These are phyloP conservation scores for Stereum hirsutum DNA, from an alignment of 1,284 basidiomycete genomes.

Conservation along the genomic window DNA sequence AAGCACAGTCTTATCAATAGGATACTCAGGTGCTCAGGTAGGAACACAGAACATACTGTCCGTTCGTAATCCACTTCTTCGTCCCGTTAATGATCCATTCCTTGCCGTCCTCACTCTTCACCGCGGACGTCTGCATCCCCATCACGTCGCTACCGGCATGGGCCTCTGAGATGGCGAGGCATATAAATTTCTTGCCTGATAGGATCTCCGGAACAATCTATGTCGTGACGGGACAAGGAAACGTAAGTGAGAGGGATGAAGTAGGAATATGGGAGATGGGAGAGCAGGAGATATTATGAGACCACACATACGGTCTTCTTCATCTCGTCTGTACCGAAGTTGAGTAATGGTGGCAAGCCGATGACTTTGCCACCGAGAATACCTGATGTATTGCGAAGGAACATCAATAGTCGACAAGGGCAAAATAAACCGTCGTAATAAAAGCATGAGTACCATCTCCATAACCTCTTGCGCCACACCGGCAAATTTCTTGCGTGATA, in stretches of 20 bases:
- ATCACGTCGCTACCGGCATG: constrained; percentile 93
- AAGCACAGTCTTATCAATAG: too few relatives aligned
- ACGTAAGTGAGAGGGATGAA: too few relatives aligned
- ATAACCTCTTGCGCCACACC: constrained; percentile 79
- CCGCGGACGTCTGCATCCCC: constrained; percentile 79
- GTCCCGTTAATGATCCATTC: constrained; percentile 84
- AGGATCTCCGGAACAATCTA: constrained; percentile 61
- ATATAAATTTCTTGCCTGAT: constrained; percentile 74
- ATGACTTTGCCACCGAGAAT: constrained; percentile 78
- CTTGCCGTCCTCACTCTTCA: constrained; percentile 75
- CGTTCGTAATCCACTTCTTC: constrained; percentile 97
- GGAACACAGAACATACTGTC: too few relatives aligned
- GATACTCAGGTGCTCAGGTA: too few relatives aligned
- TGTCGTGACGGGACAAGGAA: too few relatives aligned
- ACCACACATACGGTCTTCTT: too few relatives aligned
- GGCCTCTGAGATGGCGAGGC: constrained; percentile 68
- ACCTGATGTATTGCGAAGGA: too few relatives aligned
- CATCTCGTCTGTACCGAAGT: constrained; percentile 76
- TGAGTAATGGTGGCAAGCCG: constrained; percentile 78
- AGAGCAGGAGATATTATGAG: too few relatives aligned
- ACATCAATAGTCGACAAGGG: too few relatives aligned
- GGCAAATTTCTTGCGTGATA: constrained; percentile 80
- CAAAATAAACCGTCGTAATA: too few relatives aligned
- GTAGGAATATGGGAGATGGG: too few relatives aligned
- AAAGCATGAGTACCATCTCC: too few relatives aligned